Evolutionary conservation across 805 yeast species (phyloP).

Genomic region (Metschnikowia lachancei): DNA sequence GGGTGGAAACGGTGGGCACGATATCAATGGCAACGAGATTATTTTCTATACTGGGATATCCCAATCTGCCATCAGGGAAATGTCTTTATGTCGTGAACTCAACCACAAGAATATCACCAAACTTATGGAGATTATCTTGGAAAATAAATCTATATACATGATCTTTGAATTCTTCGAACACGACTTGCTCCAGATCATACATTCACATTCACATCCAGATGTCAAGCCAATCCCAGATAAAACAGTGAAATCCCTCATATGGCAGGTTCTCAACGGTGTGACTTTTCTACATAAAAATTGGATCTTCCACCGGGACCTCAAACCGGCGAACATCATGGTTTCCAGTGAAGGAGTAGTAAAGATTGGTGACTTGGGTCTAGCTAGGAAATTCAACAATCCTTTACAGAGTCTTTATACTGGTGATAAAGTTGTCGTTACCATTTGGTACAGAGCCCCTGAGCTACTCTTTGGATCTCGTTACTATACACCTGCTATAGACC

Average conservation of each 20-base stretch:
- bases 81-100: conserved; percentile 90
- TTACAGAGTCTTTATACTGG: conserved; percentile 84
- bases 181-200: conserved; percentile 90
- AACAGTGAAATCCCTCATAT: conserved; percentile 78
- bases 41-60: conserved; percentile 91
- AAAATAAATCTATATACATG: conserved; percentile 88
- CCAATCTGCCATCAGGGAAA: conserved; percentile 93
- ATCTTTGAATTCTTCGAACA: conserved; percentile 96
- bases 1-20: conserved; percentile 27
- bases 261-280: conserved; percentile 92
- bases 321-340: conserved; percentile 98
- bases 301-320: conserved; percentile 92
- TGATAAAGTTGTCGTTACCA: conserved; percentile 94
- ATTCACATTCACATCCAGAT: conserved; percentile 90
- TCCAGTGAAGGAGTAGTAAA: conserved; percentile 86
- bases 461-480: conserved; percentile 86
- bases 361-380: conserved; percentile 92
- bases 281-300: conserved; percentile 91
- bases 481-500: conserved; percentile 87
- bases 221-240: conserved; percentile 71
- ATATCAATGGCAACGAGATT: conserved; percentile 75
- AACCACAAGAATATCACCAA: conserved; percentile 75
- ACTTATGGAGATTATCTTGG: conserved; percentile 78
- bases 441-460: conserved; percentile 96
- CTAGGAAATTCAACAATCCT: conserved; percentile 83